A percentile compares a stretch with the other conserved stretches of the same genome.
Conservation (phyloP, 2,329 filamentous ascomycete species). For the Penicillium crustosum region DNA sequence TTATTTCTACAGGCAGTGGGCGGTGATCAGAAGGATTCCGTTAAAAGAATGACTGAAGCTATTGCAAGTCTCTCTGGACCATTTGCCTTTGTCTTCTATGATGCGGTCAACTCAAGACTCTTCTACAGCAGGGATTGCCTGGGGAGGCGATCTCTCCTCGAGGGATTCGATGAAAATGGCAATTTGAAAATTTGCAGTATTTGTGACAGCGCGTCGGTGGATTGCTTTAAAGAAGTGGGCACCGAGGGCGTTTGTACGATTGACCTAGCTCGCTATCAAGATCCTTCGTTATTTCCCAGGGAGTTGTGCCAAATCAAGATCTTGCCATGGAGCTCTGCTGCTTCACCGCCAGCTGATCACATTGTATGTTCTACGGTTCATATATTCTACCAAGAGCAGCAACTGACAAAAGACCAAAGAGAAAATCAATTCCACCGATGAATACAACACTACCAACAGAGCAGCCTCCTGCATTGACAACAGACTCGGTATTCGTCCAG, state of each 20-base stretch:
- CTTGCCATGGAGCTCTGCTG: constrained; percentile 30
- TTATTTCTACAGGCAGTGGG: constrained; percentile 52
- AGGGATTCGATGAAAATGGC: constrained; percentile 49
- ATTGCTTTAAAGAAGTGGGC: constrained; percentile 74
- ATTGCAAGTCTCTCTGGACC: constrained; percentile 71
- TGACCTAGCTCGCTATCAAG: constrained; percentile 47
- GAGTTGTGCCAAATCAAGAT: constrained; percentile 25
- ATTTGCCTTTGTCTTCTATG: constrained; percentile 85
- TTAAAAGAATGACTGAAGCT: constrained; percentile 41
- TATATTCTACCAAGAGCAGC: neutral
- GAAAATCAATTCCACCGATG: constrained; percentile 47
- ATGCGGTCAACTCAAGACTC: constrained; percentile 60
- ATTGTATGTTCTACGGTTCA: constrained; percentile 26
- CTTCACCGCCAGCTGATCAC: constrained; percentile 16
- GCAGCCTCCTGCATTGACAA: constrained; percentile 29
- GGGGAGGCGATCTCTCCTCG: constrained; percentile 78
- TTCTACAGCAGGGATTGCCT: constrained; percentile 87
- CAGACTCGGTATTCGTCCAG: constrained; percentile 53
- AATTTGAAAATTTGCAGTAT: constrained; percentile 69
- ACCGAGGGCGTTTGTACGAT: constrained; percentile 78
- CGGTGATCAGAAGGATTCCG: constrained; percentile 18
- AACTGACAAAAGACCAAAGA: constrained; percentile 26
- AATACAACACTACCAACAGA: constrained; percentile 40
- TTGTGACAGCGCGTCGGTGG: constrained; percentile 52
- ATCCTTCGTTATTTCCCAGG: constrained; percentile 8